Evolutionary conservation across 2,329 filamentous ascomycete genomes (phyloP).

Genomic region (Pseudogymnoascus sp.): DNA sequence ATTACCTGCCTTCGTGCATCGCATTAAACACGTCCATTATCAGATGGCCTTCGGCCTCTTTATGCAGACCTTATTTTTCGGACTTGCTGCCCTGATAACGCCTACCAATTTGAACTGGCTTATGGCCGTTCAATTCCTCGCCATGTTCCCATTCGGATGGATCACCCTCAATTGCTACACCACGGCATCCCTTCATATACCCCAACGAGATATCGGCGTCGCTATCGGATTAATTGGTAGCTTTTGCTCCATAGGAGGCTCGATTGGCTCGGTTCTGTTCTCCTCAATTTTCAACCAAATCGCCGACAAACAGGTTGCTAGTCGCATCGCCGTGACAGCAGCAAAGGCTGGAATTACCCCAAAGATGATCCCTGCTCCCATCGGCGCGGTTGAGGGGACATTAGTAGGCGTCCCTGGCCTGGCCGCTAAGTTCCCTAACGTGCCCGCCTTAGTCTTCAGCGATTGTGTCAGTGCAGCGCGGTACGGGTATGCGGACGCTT

Average conservation of each 20-base stretch:
- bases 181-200: conserved; percentile 39
- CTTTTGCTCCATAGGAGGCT: conserved; percentile 37
- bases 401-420: conserved; percentile 26
- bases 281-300: conserved; percentile 26
- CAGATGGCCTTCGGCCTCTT: conserved; percentile 30
- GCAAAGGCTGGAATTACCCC: conserved; percentile 20
- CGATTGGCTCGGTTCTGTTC: conserved; percentile 34
- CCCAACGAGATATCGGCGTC: conserved; percentile 40
- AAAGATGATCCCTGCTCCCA: conserved; percentile 17
- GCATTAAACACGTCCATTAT: conserved; percentile 31
- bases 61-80: conserved; percentile 24
- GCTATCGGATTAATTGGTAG: conserved; percentile 40
- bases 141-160: conserved; percentile 27
- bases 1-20: conserved; percentile 18
- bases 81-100: conserved; percentile 15
- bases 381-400: conserved; percentile 20
- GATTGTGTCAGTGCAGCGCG: conserved; percentile 27
- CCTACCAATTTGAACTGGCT: conserved; percentile 15
- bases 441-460: conserved; percentile 23
- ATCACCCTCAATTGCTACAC: conserved; percentile 34
- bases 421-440: conserved; percentile 27
- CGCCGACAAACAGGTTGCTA: conserved; percentile 12
- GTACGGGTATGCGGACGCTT: conserved; percentile 30
- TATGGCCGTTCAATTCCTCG: conserved; percentile 28
- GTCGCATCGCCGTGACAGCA: conserved; percentile 11